Percentiles rank a stretch among this genome's conserved stretches.
Evolutionary conservation across 2,329 filamentous ascomycete genomes (phyloP).

Genomic region (Stagonosporopsis rhizophila): DNA sequence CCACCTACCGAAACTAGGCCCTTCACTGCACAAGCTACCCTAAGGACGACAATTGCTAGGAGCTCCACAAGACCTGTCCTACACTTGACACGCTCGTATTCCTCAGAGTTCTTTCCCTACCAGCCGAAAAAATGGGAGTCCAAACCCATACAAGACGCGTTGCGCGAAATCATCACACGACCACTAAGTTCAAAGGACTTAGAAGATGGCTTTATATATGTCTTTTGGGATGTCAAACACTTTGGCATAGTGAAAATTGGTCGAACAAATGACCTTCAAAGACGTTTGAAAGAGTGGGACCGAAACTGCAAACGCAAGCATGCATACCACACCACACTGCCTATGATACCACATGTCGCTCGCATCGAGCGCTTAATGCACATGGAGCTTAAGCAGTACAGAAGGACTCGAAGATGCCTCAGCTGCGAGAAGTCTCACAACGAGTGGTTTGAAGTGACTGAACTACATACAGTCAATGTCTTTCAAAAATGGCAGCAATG

Average conservation of each 20-base stretch:
- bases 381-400: not conserved
- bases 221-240: conserved; percentile 21
- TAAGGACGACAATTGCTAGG: not conserved
- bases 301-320: conserved; percentile 11
- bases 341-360: conserved; percentile 79
- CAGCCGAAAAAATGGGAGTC: not conserved
- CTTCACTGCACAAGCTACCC: not conserved
- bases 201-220: conserved; percentile 1
- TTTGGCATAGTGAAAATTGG: conserved; percentile 30
- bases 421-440: conserved; percentile 80
- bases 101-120: not conserved
- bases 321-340: conserved; percentile 33
- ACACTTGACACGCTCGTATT: not conserved
- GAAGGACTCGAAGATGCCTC: conserved; percentile 66
- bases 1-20: not conserved
- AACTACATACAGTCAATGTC: conserved; percentile 15
- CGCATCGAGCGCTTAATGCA: conserved; percentile 70
- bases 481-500: conserved; percentile 23
- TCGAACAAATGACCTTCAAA: conserved; percentile 14
- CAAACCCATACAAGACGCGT: not conserved
- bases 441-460: conserved; percentile 84
- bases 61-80: not conserved
- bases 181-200: not conserved
- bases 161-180: not conserved
- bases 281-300: conserved; percentile 20